Conservation (phyloP, 148 eudicot genomes). For the Salicornia ramosissima region DNA sequence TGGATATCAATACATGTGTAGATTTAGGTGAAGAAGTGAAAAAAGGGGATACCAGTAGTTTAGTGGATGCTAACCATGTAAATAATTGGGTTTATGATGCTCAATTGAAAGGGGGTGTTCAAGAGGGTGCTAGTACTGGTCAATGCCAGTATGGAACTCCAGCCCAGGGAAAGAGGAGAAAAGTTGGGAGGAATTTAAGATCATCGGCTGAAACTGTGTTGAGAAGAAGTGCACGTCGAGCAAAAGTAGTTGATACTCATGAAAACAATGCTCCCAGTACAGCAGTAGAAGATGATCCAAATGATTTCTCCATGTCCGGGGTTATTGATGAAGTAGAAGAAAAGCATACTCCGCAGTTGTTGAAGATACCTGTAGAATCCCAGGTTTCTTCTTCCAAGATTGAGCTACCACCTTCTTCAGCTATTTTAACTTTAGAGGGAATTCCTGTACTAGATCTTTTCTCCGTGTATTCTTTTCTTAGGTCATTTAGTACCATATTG, state of each 20-base stretch:
- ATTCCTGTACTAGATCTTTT: slow-evolving; percentile 64
- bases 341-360: slow-evolving; percentile 20
- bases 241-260: slow-evolving; percentile 29
- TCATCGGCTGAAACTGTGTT: slow-evolving; percentile 43
- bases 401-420: slow-evolving; percentile 76
- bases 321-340: slow-evolving; percentile 43
- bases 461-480: slow-evolving; percentile 78
- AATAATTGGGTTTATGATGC: slow-evolving; percentile 20
- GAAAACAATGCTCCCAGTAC: slow-evolving; percentile 27
- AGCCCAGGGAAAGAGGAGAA: slow-evolving; percentile 51
- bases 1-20: slow-evolving; percentile 14
- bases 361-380: slow-evolving; percentile 33
- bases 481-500: slow-evolving; percentile 77
- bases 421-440: slow-evolving; percentile 48
- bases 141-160: slow-evolving; percentile 30
- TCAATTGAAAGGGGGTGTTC: slow-evolving; percentile 25
- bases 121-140: slow-evolving; percentile 24
- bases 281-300: slow-evolving; percentile 23
- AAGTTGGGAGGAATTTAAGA: slow-evolving; percentile 25
- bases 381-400: slow-evolving; percentile 45
- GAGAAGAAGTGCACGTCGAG: slow-evolving; percentile 83
- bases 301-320: slow-evolving; percentile 38
- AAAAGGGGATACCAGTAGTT: slow-evolving; percentile 13
- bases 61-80: slow-evolving; percentile 27
- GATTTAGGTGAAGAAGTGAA: slow-evolving; percentile 28